Percentiles rank a stretch among this genome's conserved stretches.
phyloP scores from a whole-genome alignment of 805 yeast species.

The Komagataella phaffii region DNA sequence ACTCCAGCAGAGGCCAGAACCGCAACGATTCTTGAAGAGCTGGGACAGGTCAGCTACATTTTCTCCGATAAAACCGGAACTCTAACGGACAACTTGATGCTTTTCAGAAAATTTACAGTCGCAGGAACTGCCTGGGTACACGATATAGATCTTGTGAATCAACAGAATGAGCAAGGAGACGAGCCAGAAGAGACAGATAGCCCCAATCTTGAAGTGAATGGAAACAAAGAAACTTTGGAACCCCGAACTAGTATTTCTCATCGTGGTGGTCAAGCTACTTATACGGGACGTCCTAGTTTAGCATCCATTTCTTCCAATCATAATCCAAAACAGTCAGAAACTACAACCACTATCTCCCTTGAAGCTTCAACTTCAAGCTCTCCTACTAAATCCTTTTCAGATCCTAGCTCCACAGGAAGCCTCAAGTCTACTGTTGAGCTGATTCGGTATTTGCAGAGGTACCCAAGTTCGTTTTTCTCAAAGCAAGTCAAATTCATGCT shows the following conservation, averaged over 20 bases:
- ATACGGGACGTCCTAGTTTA: neutral
- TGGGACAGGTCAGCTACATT: conserved; percentile 92
- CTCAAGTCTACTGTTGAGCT: conserved; percentile 51
- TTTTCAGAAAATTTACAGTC: conserved; percentile 78
- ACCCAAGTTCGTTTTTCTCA: conserved; percentile 62
- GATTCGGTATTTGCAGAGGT: conserved; percentile 51
- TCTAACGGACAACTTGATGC: conserved; percentile 86
- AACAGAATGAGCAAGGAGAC: conserved; percentile 9
- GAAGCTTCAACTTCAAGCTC: neutral
- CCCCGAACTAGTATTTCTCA: conserved; percentile 9
- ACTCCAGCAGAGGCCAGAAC: conserved; percentile 94
- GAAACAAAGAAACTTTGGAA: conserved; percentile 8
- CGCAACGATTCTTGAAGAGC: conserved; percentile 88
- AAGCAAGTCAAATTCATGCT: conserved; percentile 68
- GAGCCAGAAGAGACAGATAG: conserved; percentile 2
- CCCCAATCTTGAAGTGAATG: neutral
- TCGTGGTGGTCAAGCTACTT: neutral
- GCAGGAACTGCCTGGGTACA: conserved; percentile 88
- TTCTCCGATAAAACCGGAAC: conserved; percentile 98
- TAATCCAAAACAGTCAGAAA: neutral
- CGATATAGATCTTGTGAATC: conserved; percentile 37
- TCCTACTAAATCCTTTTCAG: neutral
- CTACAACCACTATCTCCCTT: neutral
- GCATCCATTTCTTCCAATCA: neutral
- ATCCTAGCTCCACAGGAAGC: conserved; percentile 14